A percentile compares a stretch with the other conserved stretches of the same genome.
Evolutionary conservation across 192 early-diverging fungal genomes (phyloP).

Genomic region (Glomus cerebriforme): DNA sequence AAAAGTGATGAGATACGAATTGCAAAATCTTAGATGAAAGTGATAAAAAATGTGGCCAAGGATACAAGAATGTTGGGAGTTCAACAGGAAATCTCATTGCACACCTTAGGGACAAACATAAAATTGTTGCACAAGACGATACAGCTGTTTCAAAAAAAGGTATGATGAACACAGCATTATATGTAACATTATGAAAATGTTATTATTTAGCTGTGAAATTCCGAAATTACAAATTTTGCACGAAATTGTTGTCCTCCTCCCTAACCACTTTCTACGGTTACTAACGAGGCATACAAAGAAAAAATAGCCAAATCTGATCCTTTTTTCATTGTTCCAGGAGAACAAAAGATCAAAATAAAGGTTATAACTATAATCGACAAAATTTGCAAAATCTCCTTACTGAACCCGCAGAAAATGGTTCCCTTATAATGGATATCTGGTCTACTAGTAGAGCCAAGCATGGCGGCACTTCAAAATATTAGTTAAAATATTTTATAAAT

Average conservation of each 20-base stretch:
- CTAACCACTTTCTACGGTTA: neutral
- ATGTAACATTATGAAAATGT: too few species aligned
- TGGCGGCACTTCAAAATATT: too few species aligned
- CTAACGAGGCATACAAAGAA: neutral
- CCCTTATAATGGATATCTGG: neutral
- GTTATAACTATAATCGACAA: neutral
- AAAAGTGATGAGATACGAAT: neutral
- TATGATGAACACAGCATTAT: too few species aligned
- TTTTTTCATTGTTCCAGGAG: neutral
- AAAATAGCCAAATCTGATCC: neutral
- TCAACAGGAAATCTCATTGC: constrained; percentile 6
- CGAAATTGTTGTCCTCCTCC: neutral
- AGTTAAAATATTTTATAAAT: too few species aligned
- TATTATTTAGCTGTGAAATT: neutral
- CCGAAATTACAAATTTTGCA: neutral
- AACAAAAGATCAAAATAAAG: constrained; percentile 14
- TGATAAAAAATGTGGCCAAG: neutral
- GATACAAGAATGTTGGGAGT: neutral
- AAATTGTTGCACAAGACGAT: neutral
- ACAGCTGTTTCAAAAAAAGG: too few species aligned
- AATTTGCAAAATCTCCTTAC: neutral
- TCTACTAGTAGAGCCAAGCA: neutral
- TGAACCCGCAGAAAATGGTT: neutral
- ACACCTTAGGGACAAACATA: neutral
- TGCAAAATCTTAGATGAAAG: neutral